These are phyloP conservation scores for Trichoderma breve DNA, from an alignment of 2,329 filamentous ascomycete species.

Conservation along the genomic window DNA sequence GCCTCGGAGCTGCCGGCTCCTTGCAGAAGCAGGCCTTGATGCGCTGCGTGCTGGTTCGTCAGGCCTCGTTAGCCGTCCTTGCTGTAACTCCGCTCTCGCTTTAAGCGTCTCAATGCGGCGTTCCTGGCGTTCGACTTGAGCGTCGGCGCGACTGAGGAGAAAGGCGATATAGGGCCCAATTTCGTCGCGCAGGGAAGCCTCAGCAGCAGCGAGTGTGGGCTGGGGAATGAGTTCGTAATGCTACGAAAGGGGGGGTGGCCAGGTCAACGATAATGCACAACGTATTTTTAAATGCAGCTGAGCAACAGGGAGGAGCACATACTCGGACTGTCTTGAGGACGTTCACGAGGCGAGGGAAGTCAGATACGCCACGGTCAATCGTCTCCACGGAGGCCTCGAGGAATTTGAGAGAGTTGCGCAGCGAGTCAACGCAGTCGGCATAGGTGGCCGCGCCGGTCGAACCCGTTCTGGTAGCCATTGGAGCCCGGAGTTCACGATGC, in stretches of 20 bases:
- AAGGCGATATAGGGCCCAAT: slow-evolving; percentile 82
- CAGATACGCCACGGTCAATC: slow-evolving; percentile 54
- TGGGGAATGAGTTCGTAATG: slow-evolving; percentile 94
- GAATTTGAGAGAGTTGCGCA: slow-evolving; percentile 58
- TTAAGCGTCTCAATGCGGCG: slow-evolving; percentile 81
- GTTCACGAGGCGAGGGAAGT: slow-evolving; percentile 55
- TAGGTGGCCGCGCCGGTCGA: slow-evolving; percentile 41
- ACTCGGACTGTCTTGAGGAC: slow-evolving; percentile 60
- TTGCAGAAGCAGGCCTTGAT: neutral
- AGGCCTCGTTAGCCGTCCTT: slow-evolving; percentile 56
- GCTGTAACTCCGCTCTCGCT: slow-evolving; percentile 78
- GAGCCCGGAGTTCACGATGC: slow-evolving; percentile 19
- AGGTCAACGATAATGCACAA: slow-evolving; percentile 1
- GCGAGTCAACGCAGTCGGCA: slow-evolving; percentile 57
- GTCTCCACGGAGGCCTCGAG: slow-evolving; percentile 60
- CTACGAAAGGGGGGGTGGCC: slow-evolving; percentile 41
- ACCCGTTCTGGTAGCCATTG: slow-evolving; percentile 27
- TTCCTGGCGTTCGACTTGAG: slow-evolving; percentile 77
- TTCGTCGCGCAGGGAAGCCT: slow-evolving; percentile 80
- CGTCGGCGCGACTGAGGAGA: slow-evolving; percentile 77
- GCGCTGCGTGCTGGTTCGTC: slow-evolving; percentile 18
- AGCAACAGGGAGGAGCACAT: slow-evolving; percentile 28
- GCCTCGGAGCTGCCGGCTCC: slow-evolving; percentile 46
- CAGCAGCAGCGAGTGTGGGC: slow-evolving; percentile 75
- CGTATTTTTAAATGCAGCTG: neutral